Evolutionary conservation across 1,139 yeast species (phyloP), one percentile per base, ranked within the genome.

Genomic region (Chernovozyma sophiae-reginae): DNA sequence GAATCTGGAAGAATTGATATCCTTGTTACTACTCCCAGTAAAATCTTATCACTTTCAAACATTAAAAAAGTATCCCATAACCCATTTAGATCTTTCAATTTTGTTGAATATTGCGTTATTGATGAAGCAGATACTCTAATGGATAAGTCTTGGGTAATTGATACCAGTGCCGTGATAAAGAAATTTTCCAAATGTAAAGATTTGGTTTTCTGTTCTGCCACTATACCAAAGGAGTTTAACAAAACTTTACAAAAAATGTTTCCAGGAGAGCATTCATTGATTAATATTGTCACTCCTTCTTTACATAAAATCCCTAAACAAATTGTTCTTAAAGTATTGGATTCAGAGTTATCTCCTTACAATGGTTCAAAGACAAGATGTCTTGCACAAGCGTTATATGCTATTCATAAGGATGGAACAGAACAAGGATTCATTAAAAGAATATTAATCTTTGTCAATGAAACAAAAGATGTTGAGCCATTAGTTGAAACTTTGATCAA

Each of bases 71-170:
- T 70, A 12, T 62, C 67, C 32, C n/a, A n/a, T n/a, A 61, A 72
- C 24, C 81, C 84, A 0, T 77, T 69, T 47, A 60, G 68, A 28
- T 54, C 66, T 10, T 61, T 79, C 36, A 58, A 64, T 5, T 62
- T 62, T 26, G 74, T 79, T 0, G 70, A 74, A 22, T 82, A 74
- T 48, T 68, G 86, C 38, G 90, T 86, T 3, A 74, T 85, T n/a
- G 98, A 92, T 56, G 98, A 92, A 58, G 97, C 98, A 0, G 98
- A 92, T 58, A 86, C 97, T 0, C 65, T 92, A 38, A 74, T 92
- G 79, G 96, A 90, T 52, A 75, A 78, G 37, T 83, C 95, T 0
- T 90, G 92, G 75, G 62, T 80, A 13, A 74, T 74, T 26, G 81
- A 81, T 41, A 86, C 96, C 1, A 73, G 78, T 45, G 58, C 68